Evolutionary conservation across 1,284 basidiomycete species (phyloP).

Genomic region (Marasmius sp.): DNA sequence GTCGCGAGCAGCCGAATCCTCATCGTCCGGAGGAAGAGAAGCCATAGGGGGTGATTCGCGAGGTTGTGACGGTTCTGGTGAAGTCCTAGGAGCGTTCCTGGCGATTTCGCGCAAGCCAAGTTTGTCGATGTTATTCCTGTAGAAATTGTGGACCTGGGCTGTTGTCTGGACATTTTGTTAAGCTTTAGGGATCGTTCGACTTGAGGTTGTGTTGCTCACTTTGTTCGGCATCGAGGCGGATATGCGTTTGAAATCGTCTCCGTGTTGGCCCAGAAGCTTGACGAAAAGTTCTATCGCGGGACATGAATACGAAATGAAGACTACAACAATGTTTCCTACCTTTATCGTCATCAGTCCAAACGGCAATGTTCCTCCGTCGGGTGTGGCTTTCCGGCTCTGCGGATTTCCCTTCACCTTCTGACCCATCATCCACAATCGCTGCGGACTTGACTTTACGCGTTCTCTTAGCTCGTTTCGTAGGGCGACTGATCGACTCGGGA

Average conservation of each 20-base stretch:
- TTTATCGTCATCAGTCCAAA: conserved; percentile 63
- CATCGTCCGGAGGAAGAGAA: conserved; percentile 6
- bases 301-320: conserved; percentile 15
- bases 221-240: conserved; percentile 76
- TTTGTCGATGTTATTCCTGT: conserved; percentile 46
- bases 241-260: conserved; percentile 76
- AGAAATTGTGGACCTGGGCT: conserved; percentile 75
- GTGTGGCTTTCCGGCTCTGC: conserved; percentile 27
- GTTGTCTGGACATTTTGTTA: conserved; percentile 50
- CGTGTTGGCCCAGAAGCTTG: conserved; percentile 64
- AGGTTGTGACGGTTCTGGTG: background rate
- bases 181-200: conserved; percentile 5
- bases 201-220: conserved; percentile 29
- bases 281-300: conserved; percentile 53
- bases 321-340: conserved; percentile 34
- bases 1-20: background rate
- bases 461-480: conserved; percentile 37
- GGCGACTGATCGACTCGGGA: conserved; percentile 24
- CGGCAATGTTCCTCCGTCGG: conserved; percentile 36
- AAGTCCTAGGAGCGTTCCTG: conserved; percentile 21
- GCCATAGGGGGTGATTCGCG: conserved; percentile 9
- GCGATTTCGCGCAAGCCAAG: conserved; percentile 46
- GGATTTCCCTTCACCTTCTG: conserved; percentile 18
- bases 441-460: conserved; percentile 34
- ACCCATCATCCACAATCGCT: conserved; percentile 21